Evolutionary conservation across 768 basidiomycete genomes (phyloP).

Genomic region (Termitomyces sp.): DNA sequence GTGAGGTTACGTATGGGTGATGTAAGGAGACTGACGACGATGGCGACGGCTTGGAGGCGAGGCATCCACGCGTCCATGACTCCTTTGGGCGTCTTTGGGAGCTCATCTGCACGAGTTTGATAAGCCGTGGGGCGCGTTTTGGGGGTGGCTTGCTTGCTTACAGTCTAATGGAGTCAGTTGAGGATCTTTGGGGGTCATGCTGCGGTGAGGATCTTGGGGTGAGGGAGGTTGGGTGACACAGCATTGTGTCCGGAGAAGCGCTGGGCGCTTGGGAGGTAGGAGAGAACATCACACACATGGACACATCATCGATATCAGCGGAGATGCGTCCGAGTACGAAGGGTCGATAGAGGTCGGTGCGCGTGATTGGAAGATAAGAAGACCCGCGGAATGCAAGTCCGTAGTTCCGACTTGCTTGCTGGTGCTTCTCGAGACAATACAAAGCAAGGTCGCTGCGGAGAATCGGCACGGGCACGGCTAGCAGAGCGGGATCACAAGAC

Average conservation of each 20-base stretch:
- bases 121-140: not conserved
- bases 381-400: not conserved
- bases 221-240: not conserved
- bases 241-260: no score
- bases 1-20: not conserved
- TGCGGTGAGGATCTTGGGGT: not conserved
- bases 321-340: no score
- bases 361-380: conserved; percentile 10
- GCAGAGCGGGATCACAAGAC: not conserved
- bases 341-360: no score
- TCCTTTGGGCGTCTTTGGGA: no score
- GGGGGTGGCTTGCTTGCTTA: not conserved
- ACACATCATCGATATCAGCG: not conserved
- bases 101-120: conserved; percentile 11
- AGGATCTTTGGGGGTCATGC: conserved; percentile 7
- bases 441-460: not conserved
- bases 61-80: conserved; percentile 19
- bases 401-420: not conserved
- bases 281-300: no score
- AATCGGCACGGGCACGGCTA: not conserved
- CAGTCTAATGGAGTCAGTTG: conserved; percentile 10
- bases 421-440: not conserved
- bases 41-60: conserved; percentile 16
- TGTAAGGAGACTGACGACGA: conserved; percentile 13
- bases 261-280: no score